Evolutionary conservation across 2,329 filamentous ascomycete genomes (phyloP).

Genomic region (Ustilaginoidea virens): DNA sequence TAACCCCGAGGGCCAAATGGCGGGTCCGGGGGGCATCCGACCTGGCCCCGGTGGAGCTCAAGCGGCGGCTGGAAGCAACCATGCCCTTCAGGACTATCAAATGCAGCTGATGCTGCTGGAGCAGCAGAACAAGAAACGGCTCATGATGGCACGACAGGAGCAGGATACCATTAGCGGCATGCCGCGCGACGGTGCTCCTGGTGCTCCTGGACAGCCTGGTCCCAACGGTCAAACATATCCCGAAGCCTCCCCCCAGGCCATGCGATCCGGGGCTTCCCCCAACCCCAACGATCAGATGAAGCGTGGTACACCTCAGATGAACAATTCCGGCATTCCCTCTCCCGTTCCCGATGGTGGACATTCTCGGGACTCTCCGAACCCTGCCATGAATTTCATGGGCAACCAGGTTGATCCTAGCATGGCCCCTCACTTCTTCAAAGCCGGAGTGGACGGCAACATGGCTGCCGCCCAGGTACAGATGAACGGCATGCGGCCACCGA

Average conservation of each 20-base stretch:
- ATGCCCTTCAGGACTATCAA: constrained; percentile 74
- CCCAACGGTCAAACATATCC: constrained; percentile 50
- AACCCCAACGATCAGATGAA: constrained; percentile 70
- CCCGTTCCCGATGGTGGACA: constrained; percentile 54
- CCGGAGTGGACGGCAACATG: constrained; percentile 37
- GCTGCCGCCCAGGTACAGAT: constrained; percentile 34
- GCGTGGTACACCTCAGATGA: constrained; percentile 60
- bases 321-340: constrained; percentile 51
- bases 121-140: constrained; percentile 74
- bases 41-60: constrained; percentile 31
- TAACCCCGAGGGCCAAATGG: constrained; percentile 45
- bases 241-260: constrained; percentile 54
- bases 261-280: constrained; percentile 55
- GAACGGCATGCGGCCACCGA: constrained; percentile 55
- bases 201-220: constrained; percentile 38
- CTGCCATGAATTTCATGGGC: constrained; percentile 46
- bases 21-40: constrained; percentile 42
- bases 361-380: constrained; percentile 50
- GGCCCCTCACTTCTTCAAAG: constrained; percentile 43
- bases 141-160: constrained; percentile 70
- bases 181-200: constrained; percentile 29
- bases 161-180: constrained; percentile 46
- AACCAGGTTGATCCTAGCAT: constrained; percentile 47
- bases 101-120: constrained; percentile 81
- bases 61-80: constrained; percentile 45